Conservation (phyloP, 768 basidiomycete species). For the Suillus fuscotomentosus region DNA sequence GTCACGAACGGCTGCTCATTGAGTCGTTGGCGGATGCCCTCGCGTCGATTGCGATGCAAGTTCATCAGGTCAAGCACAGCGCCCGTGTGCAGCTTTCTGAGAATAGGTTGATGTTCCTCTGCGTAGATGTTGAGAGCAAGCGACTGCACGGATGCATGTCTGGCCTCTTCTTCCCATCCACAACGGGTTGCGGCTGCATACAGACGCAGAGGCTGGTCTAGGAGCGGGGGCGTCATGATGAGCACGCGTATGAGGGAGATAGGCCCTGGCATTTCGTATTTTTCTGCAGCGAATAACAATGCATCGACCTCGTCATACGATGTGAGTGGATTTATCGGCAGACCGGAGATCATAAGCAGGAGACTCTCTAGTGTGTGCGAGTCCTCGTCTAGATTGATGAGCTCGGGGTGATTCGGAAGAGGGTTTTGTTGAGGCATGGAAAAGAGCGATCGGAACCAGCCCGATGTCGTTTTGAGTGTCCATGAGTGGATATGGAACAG, state of each 20-base stretch:
- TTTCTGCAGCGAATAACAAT: constrained; percentile 62
- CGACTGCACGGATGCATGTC: constrained; percentile 52
- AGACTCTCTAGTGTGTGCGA: constrained; percentile 51
- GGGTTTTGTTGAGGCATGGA: constrained; percentile 44
- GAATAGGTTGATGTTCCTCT: constrained; percentile 40
- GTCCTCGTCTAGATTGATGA: constrained; percentile 59
- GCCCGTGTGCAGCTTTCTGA: constrained; percentile 46
- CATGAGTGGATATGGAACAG: constrained; percentile 59
- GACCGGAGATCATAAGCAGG: constrained; percentile 61
- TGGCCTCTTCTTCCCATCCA: constrained; percentile 57
- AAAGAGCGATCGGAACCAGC: constrained; percentile 64
- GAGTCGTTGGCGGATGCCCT: constrained; percentile 46
- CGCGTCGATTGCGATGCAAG: constrained; percentile 53
- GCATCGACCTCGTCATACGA: constrained; percentile 56
- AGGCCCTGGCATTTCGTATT: constrained; percentile 70
- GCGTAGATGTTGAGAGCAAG: constrained; percentile 53
- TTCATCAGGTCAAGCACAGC: constrained; percentile 55
- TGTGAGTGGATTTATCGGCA: constrained; percentile 46
- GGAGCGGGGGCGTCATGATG: constrained; percentile 50
- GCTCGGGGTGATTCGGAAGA: constrained; percentile 24
- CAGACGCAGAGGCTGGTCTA: constrained; percentile 49
- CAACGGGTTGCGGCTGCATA: constrained; percentile 57
- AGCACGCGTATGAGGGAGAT: constrained; percentile 57
- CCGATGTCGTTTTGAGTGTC: constrained; percentile 61
- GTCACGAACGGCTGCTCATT: constrained; percentile 59